These are phyloP conservation scores for Gryganskiella cystojenkinii DNA, from an alignment of 192 early-diverging fungal genomes.

Conservation along the genomic window DNA sequence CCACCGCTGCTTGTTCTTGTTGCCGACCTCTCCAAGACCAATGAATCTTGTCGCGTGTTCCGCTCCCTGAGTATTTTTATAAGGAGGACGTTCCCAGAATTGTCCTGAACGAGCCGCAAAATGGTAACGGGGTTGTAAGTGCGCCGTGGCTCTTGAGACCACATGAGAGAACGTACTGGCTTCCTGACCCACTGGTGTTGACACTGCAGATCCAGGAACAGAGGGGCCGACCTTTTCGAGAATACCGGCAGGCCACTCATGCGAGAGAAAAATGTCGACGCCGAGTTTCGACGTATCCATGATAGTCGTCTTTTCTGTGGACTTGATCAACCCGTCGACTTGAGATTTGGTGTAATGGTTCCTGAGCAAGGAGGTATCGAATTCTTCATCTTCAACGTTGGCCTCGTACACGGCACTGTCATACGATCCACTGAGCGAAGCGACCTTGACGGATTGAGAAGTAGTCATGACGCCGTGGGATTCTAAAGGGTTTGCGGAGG, in stretches of 20 bases:
- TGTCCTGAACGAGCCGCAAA: constrained; percentile 74
- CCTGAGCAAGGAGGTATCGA: constrained; percentile 14
- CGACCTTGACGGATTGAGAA: constrained; percentile 68
- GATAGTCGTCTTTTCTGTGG: constrained; percentile 33
- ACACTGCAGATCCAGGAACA: not conserved
- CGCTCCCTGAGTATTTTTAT: constrained; percentile 64
- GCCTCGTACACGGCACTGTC: constrained; percentile 31
- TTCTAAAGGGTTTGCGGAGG: constrained; percentile 9
- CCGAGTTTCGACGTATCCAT: constrained; percentile 51
- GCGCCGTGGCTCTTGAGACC: constrained; percentile 58
- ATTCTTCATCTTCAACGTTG: constrained; percentile 27
- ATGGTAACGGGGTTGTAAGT: constrained; percentile 88
- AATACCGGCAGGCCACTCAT: constrained; percentile 82
- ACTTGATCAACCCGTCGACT: constrained; percentile 35
- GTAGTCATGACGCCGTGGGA: constrained; percentile 66
- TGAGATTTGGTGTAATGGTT: constrained; percentile 44
- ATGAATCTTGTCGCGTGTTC: constrained; percentile 85
- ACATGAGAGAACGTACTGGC: constrained; percentile 29
- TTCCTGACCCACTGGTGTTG: constrained; percentile 7
- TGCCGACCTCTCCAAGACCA: constrained; percentile 77
- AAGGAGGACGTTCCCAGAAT: constrained; percentile 92
- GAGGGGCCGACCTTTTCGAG: constrained; percentile 18
- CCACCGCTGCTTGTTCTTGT: constrained; percentile 82
- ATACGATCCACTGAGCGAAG: constrained; percentile 65
- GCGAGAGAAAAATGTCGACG: constrained; percentile 85